Evolutionary conservation across 129 eudicot genomes (phyloP), one percentile per base, ranked within the genome.

Genomic region (Helichrysum umbraculigerum): DNA sequence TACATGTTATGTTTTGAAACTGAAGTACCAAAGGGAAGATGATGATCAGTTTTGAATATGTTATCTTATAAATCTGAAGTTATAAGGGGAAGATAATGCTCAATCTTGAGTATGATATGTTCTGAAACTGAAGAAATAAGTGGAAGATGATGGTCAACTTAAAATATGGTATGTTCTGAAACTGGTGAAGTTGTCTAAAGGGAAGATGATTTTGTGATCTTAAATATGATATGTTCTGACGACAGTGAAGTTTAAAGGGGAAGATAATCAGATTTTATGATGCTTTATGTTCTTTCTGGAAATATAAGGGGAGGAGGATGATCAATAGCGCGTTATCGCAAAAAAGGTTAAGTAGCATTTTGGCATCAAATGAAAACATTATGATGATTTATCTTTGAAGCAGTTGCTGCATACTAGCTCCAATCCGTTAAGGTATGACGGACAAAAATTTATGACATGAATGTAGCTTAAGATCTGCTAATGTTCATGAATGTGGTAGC

Each of bases 381-480:
- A 69, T 6, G 68, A 64, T 9, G 69, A 58, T 58, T 50, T 56
- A 71, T 71, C 21, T 62, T 66, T 73, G 77, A 60, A 78, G 76
- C 62, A 14, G 76, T 44, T 61, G 76, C 52, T 35, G 30, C 22
- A 71, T 52, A 30, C 67, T 47, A 56, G 52, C 54, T 29, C 66
- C 15, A n/a, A 72, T 20, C 76, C 35, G 10, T 20, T 33, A 70
- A 63, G 65, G 52, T 62, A 66, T 76, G 72, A 19, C 29, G 54
- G 57, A 11, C 62, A 62, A 63, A 25, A 30, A 12, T 42, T 63
- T 25, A 41, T 42, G 60, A 50, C 34, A 76, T 21, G 65, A 14
- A 65, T 65, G 32, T 65, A 65, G 64, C 56, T 75, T 64, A 66
- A 47, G 72, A 64, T 75, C 51, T 75, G 79, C 50, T 75, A 62